phyloP scores from a whole-genome alignment of 2,329 filamentous ascomycete species.

The Moelleriella libera region DNA sequence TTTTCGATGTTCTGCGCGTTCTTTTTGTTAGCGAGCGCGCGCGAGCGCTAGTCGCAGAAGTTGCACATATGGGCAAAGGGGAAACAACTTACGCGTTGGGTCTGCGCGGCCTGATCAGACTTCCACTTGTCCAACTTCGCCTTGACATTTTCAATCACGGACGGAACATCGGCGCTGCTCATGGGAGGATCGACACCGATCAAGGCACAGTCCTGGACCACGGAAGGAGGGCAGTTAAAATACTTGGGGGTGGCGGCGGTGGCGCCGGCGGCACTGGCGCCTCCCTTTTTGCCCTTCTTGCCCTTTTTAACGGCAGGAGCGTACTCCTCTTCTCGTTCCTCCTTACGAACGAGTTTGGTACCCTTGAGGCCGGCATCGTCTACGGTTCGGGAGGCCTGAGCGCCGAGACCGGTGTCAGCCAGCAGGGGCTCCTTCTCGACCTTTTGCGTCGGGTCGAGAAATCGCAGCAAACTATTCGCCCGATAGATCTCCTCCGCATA shows the following conservation, averaged over 20 bases:
- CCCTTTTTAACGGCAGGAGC: constrained; percentile 70
- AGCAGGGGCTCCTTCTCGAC: constrained; percentile 53
- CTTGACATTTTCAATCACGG: constrained; percentile 75
- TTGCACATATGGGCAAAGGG: neutral
- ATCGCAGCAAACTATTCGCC: constrained; percentile 74
- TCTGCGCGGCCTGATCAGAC: constrained; percentile 76
- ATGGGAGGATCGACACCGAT: constrained; percentile 81
- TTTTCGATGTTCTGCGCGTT: constrained; percentile 75
- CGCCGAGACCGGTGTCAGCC: constrained; percentile 60
- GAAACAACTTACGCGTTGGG: constrained; percentile 61
- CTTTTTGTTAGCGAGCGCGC: neutral
- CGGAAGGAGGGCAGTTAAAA: constrained; percentile 79
- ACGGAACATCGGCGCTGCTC: constrained; percentile 68
- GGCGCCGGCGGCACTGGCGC: constrained; percentile 30
- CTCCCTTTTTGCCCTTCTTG: constrained; percentile 64
- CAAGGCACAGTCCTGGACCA: constrained; percentile 80
- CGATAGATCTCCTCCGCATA: constrained; percentile 88
- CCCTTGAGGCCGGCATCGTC: constrained; percentile 79
- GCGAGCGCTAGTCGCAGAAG: too few species aligned
- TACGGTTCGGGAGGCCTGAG: constrained; percentile 68
- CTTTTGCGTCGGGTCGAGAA: constrained; percentile 67
- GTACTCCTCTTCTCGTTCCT: constrained; percentile 78
- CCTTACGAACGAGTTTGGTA: constrained; percentile 69
- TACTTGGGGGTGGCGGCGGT: constrained; percentile 32
- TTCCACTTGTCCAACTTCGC: constrained; percentile 89